Percentiles rank a stretch among this genome's conserved stretches.
Conservation (phyloP, 2,329 filamentous ascomycete genomes). For the Colletotrichum orchidophilum region DNA sequence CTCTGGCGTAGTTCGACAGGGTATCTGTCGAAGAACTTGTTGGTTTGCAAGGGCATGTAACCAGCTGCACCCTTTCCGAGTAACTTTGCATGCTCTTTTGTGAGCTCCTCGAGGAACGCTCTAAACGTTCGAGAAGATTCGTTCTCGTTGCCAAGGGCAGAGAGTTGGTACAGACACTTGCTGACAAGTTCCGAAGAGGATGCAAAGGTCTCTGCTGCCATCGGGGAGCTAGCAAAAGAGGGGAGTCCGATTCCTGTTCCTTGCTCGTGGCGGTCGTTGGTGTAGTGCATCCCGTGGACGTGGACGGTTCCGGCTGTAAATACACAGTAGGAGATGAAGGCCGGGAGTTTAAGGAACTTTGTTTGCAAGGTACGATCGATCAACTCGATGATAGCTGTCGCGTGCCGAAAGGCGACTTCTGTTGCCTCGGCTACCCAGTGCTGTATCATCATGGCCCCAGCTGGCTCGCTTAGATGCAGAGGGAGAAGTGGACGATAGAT, state of each 20-base stretch:
- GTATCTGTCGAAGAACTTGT: slow-evolving; percentile 21
- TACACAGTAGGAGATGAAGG: slow-evolving; percentile 19
- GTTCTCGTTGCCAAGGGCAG: background rate
- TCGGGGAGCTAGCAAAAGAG: slow-evolving; percentile 17
- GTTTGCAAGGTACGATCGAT: slow-evolving; percentile 1
- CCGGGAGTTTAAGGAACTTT: background rate
- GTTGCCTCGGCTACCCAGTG: slow-evolving; percentile 20
- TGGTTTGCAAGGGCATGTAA: background rate
- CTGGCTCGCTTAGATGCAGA: slow-evolving; percentile 5
- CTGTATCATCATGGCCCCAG: slow-evolving; percentile 21
- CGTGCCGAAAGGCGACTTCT: slow-evolving; percentile 14
- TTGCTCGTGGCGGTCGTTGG: background rate
- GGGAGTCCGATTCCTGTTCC: background rate
- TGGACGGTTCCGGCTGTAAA: slow-evolving; percentile 22
- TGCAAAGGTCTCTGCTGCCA: slow-evolving; percentile 8
- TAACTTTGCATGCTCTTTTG: background rate
- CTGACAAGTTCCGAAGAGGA: slow-evolving; percentile 9
- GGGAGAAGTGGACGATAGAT: slow-evolving; percentile 23
- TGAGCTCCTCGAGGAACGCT: slow-evolving; percentile 6
- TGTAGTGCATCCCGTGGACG: slow-evolving; percentile 5
- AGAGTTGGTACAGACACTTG: slow-evolving; percentile 3
- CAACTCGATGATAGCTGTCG: slow-evolving; percentile 18
- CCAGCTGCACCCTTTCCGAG: background rate
- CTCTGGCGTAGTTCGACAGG: background rate
- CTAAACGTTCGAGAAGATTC: slow-evolving; percentile 1